Percentiles rank a stretch among this genome's conserved stretches.
Evolutionary conservation across 148 eudicot genomes (phyloP).

Genomic region (Mesembryanthemum crystallinum): DNA sequence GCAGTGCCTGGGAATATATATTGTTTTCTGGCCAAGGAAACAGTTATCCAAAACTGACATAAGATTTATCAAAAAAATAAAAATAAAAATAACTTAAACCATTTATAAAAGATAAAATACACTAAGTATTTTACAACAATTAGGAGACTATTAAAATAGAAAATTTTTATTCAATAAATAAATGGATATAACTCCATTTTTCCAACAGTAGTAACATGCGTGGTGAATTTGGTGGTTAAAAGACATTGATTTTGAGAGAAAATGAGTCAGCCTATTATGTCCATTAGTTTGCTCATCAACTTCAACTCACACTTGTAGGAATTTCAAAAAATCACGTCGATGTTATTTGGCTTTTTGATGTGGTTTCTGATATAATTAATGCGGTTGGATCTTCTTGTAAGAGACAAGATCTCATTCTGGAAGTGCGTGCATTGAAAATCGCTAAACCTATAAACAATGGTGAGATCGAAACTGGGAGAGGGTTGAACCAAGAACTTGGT

Average conservation of each 20-base stretch:
- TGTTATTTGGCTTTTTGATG: background rate
- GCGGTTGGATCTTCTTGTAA: conserved; percentile 10
- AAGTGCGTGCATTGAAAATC: background rate
- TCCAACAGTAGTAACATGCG: conserved; percentile 13
- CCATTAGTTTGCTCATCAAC: conserved; percentile 6
- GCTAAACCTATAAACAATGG: background rate
- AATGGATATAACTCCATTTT: no score
- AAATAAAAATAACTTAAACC: no score
- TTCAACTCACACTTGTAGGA: background rate
- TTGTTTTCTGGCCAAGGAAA: no score
- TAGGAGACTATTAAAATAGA: no score
- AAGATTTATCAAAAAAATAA: no score
- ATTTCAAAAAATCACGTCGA: background rate
- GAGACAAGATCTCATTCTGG: background rate
- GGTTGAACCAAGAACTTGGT: conserved; percentile 14
- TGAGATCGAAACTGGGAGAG: background rate
- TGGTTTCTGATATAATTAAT: background rate
- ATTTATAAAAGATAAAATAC: no score
- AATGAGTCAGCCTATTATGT: background rate
- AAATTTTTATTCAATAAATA: no score
- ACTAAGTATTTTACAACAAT: no score
- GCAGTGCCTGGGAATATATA: no score
- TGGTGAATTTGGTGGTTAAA: conserved; percentile 7
- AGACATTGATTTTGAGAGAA: conserved; percentile 3
- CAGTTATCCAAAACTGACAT: no score